These are phyloP conservation scores for Lepidium didymum DNA, from an alignment of 345 rosid genomes.

Conservation along the genomic window DNA sequence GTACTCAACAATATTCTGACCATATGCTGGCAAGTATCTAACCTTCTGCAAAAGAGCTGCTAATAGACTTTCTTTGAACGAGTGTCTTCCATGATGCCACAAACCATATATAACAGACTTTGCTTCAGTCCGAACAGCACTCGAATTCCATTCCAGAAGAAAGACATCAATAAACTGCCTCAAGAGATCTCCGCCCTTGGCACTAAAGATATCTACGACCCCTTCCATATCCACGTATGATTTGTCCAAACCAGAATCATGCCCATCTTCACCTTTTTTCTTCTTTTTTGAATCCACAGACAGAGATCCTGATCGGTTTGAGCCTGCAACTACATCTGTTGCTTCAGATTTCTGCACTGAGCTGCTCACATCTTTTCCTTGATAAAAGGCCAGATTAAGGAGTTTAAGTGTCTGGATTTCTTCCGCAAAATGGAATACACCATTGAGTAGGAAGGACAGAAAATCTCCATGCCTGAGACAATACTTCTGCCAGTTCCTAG, in stretches of 20 bases:
- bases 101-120: slow-evolving; percentile 82
- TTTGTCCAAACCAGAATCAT: slow-evolving; percentile 72
- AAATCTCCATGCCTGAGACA: slow-evolving; percentile 82
- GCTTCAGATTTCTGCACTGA: slow-evolving; percentile 59
- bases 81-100: slow-evolving; percentile 89
- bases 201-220: slow-evolving; percentile 63
- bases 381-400: slow-evolving; percentile 77
- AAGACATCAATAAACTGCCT: slow-evolving; percentile 87
- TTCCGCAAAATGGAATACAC: slow-evolving; percentile 77
- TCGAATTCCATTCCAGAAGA: slow-evolving; percentile 93
- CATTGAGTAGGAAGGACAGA: slow-evolving; percentile 73
- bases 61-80: slow-evolving; percentile 72
- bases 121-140: slow-evolving; percentile 90
- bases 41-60: slow-evolving; percentile 64
- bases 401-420: slow-evolving; percentile 90
- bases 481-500: slow-evolving; percentile 98
- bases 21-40: slow-evolving; percentile 71
- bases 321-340: slow-evolving; percentile 50
- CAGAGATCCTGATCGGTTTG: slow-evolving; percentile 62
- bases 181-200: slow-evolving; percentile 64
- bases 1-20: slow-evolving; percentile 92
- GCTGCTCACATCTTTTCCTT: slow-evolving; percentile 73
- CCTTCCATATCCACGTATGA: slow-evolving; percentile 89
- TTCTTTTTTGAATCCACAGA: slow-evolving; percentile 79
- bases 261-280: slow-evolving; percentile 86